A percentile compares a stretch with the other conserved stretches of the same genome.
These are phyloP conservation scores for Candolleomyces eurysporus DNA, from an alignment of 768 basidiomycete genomes.

Conservation along the genomic window DNA sequence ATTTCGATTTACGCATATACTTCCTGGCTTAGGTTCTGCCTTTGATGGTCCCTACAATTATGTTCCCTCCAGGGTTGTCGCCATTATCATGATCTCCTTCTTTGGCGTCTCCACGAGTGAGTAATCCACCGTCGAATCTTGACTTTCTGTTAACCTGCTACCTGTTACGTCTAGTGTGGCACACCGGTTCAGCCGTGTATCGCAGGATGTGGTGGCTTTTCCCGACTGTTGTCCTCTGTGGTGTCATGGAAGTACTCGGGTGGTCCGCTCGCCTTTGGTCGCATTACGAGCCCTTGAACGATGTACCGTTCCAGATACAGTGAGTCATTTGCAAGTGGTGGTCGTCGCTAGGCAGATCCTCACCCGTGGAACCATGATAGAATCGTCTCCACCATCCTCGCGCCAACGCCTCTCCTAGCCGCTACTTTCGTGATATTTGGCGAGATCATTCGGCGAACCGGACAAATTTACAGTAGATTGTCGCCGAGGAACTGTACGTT, in stretches of 20 bases:
- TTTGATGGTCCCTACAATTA: slow-evolving; percentile 1
- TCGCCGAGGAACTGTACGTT: slow-evolving; percentile 38
- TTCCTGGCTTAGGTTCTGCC: background rate
- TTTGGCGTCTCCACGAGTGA: slow-evolving; percentile 39
- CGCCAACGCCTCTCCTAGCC: slow-evolving; percentile 56
- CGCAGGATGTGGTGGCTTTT: slow-evolving; percentile 23
- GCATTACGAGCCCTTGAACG: slow-evolving; percentile 12
- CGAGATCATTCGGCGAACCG: slow-evolving; percentile 40
- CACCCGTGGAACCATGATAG: slow-evolving; percentile 19
- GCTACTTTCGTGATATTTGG: slow-evolving; percentile 57
- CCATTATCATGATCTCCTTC: slow-evolving; percentile 31
- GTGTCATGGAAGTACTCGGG: slow-evolving; percentile 21
- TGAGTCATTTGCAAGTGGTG: slow-evolving; percentile 10
- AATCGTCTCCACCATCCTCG: slow-evolving; percentile 45
- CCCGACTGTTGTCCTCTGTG: slow-evolving; percentile 21
- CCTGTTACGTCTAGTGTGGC: slow-evolving; percentile 9
- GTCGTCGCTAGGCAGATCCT: background rate
- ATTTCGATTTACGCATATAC: no score
- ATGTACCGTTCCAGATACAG: slow-evolving; percentile 21
- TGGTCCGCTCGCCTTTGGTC: slow-evolving; percentile 25
- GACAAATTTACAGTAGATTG: slow-evolving; percentile 49
- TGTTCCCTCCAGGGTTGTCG: background rate
- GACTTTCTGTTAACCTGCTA: background rate
- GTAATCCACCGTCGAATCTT: background rate
- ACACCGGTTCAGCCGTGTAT: slow-evolving; percentile 15